These are phyloP conservation scores for Trifolium repens DNA, from an alignment of 306 rosid species.

Conservation along the genomic window DNA sequence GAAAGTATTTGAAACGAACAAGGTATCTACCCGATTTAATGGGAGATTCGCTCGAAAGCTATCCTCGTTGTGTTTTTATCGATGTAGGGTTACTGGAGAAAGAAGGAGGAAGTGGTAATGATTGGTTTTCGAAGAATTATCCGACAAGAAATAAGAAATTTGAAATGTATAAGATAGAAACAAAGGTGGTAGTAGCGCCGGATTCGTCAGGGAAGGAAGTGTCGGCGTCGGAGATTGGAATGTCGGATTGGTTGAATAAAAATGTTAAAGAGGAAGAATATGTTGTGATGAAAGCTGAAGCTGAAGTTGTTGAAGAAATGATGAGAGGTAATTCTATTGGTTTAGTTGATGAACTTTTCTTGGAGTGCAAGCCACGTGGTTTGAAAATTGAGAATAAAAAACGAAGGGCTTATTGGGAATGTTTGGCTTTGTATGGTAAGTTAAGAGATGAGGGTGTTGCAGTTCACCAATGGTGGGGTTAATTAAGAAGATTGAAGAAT, in stretches of 20 bases:
- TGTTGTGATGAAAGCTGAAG: conserved; percentile 89
- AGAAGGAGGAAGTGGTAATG: conserved; percentile 51
- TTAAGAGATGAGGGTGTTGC: conserved; percentile 88
- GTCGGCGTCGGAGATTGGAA: conserved; percentile 40
- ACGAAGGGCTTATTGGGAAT: conserved; percentile 81
- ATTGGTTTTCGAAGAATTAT: conserved; percentile 65
- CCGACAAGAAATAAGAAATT: conserved; percentile 74
- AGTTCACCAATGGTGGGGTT: conserved; percentile 97
- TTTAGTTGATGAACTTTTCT: conserved; percentile 84
- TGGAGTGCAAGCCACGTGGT: conserved; percentile 71
- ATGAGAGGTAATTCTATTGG: conserved; percentile 52
- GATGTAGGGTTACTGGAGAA: conserved; percentile 65
- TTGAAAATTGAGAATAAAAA: neutral
- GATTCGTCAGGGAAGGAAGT: conserved; percentile 43
- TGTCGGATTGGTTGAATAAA: conserved; percentile 70
- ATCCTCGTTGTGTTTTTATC: conserved; percentile 72
- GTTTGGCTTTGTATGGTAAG: conserved; percentile 78
- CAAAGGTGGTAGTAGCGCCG: conserved; percentile 40
- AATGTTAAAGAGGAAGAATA: conserved; percentile 77
- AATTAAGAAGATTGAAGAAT: neutral
- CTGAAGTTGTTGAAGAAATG: conserved; percentile 84
- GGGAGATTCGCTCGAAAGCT: conserved; percentile 72
- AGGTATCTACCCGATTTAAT: conserved; percentile 71
- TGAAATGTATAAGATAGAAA: conserved; percentile 68
- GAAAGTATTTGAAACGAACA: conserved; percentile 56